Conservation (phyloP, 2,329 filamentous ascomycete species). For the Aureobasidium sp. region DNA sequence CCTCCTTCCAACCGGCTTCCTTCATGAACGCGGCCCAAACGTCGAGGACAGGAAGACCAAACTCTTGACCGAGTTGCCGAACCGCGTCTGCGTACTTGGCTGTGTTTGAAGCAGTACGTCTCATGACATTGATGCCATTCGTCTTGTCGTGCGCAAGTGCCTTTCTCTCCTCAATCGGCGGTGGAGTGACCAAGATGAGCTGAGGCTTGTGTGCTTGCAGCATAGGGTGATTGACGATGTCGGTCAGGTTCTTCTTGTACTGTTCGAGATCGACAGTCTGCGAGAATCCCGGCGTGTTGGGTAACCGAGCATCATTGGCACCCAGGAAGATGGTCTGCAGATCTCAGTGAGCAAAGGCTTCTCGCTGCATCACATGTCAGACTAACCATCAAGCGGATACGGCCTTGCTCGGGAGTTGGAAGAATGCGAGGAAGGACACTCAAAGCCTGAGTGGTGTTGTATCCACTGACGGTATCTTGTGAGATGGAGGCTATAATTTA, state of each 20-base stretch:
- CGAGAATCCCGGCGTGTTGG: slow-evolving; percentile 46
- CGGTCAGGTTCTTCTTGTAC: slow-evolving; percentile 65
- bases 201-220: slow-evolving; percentile 61
- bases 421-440: slow-evolving; percentile 64
- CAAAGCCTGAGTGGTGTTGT: slow-evolving; percentile 71
- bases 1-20: slow-evolving; percentile 48
- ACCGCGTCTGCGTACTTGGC: slow-evolving; percentile 61
- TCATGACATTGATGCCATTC: slow-evolving; percentile 31
- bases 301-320: slow-evolving; percentile 78
- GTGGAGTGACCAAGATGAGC: slow-evolving; percentile 73
- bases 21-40: slow-evolving; percentile 74
- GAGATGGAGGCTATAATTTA: background rate
- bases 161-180: slow-evolving; percentile 73
- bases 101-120: slow-evolving; percentile 53
- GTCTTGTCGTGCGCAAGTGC: slow-evolving; percentile 41
- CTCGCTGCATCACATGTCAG: background rate
- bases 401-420: slow-evolving; percentile 54
- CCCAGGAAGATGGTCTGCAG: slow-evolving; percentile 70
- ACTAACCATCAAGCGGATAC: slow-evolving; percentile 61
- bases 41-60: slow-evolving; percentile 61
- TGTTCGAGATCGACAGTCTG: slow-evolving; percentile 74
- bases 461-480: slow-evolving; percentile 51
- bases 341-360: background rate
- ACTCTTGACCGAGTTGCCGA: slow-evolving; percentile 52
- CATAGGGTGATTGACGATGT: slow-evolving; percentile 64